Evolutionary conservation across 2,329 filamentous ascomycete species (phyloP), one percentile per base, ranked within the genome.

Genomic region (Lachnellula cervina): DNA sequence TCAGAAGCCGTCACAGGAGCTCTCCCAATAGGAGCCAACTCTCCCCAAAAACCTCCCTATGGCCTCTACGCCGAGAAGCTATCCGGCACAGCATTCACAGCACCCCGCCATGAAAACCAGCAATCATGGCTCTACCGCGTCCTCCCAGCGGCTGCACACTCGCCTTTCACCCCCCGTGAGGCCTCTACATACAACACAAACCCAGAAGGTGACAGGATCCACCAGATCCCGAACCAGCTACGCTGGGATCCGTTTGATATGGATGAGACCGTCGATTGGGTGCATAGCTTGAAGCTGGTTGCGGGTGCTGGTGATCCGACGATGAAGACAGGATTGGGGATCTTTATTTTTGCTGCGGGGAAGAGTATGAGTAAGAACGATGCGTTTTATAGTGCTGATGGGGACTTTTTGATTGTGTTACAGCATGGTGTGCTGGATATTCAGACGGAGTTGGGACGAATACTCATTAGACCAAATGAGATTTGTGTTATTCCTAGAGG

Each of bases 351-450:
- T 68, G 86, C 88, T 1, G 89, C 87, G 0, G 89, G 88, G 19
- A 86, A 82, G 69, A 84, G 86, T 67, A 96, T 96, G 91, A 77
- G 78, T 49, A 73, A 78, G n/a, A 80, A 81, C 40, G 78, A 86
- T 49, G 89, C 89, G 0, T 95, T 92, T 70, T 95, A 93, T 77
- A 92, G 87, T 3, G 87, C 90, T 0, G 89, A 93, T 67, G 89
- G 89, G 13, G 89, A 93, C 69, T 81, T 90, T 64, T 72, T 92
- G 54, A 84, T 93, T 59, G 87, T 93, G 14, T 79, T 87, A 1
- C 89, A 93, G 68, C 81, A 88, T 60, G 89, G 89, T 2, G 78
- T 79, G 14, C 73, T 93, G 40, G 87, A 92, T 66, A 87, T 93
- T 59, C 82, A 86, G 65, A 93, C 89, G 1, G 89, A 93, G 71